A percentile compares a stretch with the other conserved stretches of the same genome.
Conservation (phyloP, 2,329 filamentous ascomycete genomes). For the Cordyceps militaris region DNA sequence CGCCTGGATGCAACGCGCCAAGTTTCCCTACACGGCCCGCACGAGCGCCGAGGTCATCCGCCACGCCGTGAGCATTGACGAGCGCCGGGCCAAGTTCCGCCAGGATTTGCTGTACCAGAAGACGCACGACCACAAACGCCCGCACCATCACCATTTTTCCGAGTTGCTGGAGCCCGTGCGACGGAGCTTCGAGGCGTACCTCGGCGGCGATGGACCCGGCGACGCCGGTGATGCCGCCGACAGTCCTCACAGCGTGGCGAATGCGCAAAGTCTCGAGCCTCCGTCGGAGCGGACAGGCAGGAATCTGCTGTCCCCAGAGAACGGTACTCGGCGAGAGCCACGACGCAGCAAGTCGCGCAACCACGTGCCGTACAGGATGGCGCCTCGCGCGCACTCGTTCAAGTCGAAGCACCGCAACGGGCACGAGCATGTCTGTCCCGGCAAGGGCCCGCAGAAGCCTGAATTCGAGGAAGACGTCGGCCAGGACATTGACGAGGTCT, state of each 20-base stretch:
- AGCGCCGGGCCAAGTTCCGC: constrained; percentile 63
- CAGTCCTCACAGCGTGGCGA: not conserved
- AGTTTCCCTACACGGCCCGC: constrained; percentile 61
- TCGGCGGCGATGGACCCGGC: not conserved
- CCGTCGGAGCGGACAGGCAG: not conserved
- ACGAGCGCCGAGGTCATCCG: constrained; percentile 55
- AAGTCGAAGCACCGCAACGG: not conserved
- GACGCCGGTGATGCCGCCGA: not conserved
- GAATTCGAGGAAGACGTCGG: constrained; percentile 29
- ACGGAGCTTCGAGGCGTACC: constrained; percentile 14
- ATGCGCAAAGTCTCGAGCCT: not conserved
- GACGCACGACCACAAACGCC: constrained; percentile 12
- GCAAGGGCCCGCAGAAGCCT: constrained; percentile 13
- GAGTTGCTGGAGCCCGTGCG: constrained; percentile 17
- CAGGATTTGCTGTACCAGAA: constrained; percentile 60
- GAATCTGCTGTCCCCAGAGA: not conserved
- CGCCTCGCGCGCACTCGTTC: constrained; percentile 22
- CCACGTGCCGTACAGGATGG: constrained; percentile 36
- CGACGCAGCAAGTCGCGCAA: constrained; percentile 9
- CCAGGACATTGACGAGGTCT: constrained; percentile 73
- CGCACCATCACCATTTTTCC: constrained; percentile 19
- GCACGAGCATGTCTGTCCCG: not conserved
- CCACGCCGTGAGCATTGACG: constrained; percentile 65
- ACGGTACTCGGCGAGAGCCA: constrained; percentile 8
- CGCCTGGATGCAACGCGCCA: constrained; percentile 70